phyloP scores from a whole-genome alignment of 1,284 basidiomycete species.

The Neolentinus lepideus region DNA sequence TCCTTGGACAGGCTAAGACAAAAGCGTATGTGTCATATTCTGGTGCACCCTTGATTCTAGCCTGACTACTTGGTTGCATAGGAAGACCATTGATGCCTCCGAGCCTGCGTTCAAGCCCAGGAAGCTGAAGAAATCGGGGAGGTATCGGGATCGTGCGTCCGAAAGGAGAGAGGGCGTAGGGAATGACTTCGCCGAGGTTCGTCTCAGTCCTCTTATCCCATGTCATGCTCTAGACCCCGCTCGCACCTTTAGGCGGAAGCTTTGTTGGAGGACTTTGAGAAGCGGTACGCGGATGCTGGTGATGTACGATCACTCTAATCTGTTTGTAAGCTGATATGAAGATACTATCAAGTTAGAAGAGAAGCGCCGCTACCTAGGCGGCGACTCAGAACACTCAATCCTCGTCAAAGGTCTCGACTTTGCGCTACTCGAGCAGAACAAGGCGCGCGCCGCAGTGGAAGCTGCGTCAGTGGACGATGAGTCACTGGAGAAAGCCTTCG shows the following conservation, averaged over 20 bases:
- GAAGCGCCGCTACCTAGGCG: slow-evolving; percentile 79
- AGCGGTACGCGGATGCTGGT: slow-evolving; percentile 42
- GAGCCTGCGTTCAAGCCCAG: slow-evolving; percentile 64
- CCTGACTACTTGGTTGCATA: background rate
- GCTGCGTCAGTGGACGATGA: slow-evolving; percentile 63
- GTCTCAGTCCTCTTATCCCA: slow-evolving; percentile 10
- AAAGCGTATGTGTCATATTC: background rate
- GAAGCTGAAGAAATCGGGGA: slow-evolving; percentile 47
- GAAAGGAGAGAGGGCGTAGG: slow-evolving; percentile 56
- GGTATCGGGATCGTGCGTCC: slow-evolving; percentile 64
- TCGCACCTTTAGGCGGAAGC: slow-evolving; percentile 56
- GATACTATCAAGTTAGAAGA: slow-evolving; percentile 53
- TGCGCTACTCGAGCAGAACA: slow-evolving; percentile 79
- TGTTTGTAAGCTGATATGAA: background rate
- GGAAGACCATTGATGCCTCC: background rate
- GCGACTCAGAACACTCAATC: slow-evolving; percentile 79
- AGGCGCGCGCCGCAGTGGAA: slow-evolving; percentile 48
- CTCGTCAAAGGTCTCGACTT: slow-evolving; percentile 90
- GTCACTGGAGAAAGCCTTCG: slow-evolving; percentile 69
- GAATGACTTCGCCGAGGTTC: slow-evolving; percentile 65
- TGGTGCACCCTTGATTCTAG: background rate
- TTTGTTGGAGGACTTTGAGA: slow-evolving; percentile 75
- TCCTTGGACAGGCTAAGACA: background rate
- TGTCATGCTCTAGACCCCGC: slow-evolving; percentile 1
- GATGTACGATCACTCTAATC: slow-evolving; percentile 34